phyloP scores from a whole-genome alignment of 768 basidiomycete species.

The Hirschioporus abietinus region DNA sequence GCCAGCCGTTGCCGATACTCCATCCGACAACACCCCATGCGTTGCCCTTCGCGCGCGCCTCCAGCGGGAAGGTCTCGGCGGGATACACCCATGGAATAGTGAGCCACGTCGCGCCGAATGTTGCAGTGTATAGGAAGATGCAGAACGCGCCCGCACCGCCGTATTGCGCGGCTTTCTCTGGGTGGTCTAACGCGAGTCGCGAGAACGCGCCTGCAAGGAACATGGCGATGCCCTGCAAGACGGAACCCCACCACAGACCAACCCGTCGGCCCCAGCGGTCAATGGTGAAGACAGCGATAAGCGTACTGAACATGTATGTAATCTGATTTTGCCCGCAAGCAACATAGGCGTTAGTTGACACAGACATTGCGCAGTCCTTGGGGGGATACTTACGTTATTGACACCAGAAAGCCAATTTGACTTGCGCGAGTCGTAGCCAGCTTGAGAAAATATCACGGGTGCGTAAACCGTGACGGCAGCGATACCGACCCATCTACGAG shows the following conservation, averaged over 20 bases:
- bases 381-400: constrained; percentile 30
- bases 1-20: constrained; percentile 30
- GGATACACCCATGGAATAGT: constrained; percentile 35
- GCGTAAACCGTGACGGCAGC: constrained; percentile 43
- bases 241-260: constrained; percentile 41
- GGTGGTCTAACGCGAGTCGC: constrained; percentile 34
- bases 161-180: constrained; percentile 34
- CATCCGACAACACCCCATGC: constrained; percentile 43
- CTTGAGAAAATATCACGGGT: constrained; percentile 38
- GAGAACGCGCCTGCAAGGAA: constrained; percentile 38
- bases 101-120: constrained; percentile 44
- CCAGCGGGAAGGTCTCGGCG: constrained; percentile 38
- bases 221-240: constrained; percentile 31
- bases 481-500: constrained; percentile 36
- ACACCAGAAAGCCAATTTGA: constrained; percentile 39
- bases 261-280: constrained; percentile 39
- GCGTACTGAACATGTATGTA: constrained; percentile 37
- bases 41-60: constrained; percentile 40
- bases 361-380: background rate
- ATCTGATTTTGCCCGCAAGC: constrained; percentile 21
- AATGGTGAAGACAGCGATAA: constrained; percentile 37
- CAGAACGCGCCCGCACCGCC: constrained; percentile 40
- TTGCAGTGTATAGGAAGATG: constrained; percentile 37
- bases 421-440: constrained; percentile 37
- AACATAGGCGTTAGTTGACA: background rate